Evolutionary conservation across 2,329 filamentous ascomycete genomes (phyloP), one percentile per base, ranked within the genome.

Genomic region (Aspergillus jensenii): DNA sequence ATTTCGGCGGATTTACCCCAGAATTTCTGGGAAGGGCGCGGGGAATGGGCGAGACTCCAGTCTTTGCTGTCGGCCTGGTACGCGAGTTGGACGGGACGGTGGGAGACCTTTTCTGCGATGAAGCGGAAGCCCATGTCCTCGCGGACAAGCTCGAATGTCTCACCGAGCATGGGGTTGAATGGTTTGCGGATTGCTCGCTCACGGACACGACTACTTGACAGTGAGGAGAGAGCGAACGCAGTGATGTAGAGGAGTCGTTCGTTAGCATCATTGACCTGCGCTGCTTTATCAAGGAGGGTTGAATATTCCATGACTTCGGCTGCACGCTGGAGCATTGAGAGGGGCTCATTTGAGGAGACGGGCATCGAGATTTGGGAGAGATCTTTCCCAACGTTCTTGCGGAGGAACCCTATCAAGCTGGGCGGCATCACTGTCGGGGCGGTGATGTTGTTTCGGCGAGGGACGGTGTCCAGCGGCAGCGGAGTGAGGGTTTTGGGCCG

Each of bases 361-460:
- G 95, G 95, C 93, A 98, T 98, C 48, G 91, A 93, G 64, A 99
- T 96, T 3, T 92, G 96, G 59, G 91, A 96, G 49, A 99, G 81
- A 74, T 99, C 95, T 75, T 99, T 99, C 70, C 95, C 95, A 9
- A 98, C 95, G 67, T 99, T 99, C 76, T 98, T 99, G 65, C 95
- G 87, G 33, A 98, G 82, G 73, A 98, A 96, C 0, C 91, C 90
- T 64, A 99, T 96, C 53, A 99, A 80, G 72, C 91, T 96, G 0
- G 95, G 95, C 0, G 95, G 95, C 57, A 87, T 80, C 14, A 92
- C 87, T 27, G 88, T 91, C 6, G 93, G 87, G 2, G 89, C 81
- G 3, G 87, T 83, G 15, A 99, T 86, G 0, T 85, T 88, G 6
- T 78, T 81, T 57, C 95, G 86, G 35, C 95, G 86, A 40, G 81